A percentile compares a stretch with the other conserved stretches of the same genome.
Conservation (phyloP, 352 stramenopile species). For the Globisporangium nagaii region DNA sequence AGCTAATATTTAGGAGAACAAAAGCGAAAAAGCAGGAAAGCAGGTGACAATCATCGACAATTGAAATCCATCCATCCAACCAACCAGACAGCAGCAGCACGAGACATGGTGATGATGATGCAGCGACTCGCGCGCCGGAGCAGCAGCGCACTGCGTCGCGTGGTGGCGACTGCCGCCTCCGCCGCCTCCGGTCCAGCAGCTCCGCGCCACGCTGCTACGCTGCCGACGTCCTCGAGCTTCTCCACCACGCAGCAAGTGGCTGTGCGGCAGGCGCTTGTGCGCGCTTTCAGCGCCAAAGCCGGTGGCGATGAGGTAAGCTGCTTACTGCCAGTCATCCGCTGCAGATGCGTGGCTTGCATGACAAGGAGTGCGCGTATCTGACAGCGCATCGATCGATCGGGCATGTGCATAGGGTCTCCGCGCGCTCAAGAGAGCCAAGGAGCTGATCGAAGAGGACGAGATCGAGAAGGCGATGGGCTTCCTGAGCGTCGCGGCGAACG, state of each 20-base stretch:
- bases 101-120: not conserved
- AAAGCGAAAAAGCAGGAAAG: too few species aligned
- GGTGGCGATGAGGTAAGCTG: not conserved
- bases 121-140: conserved; percentile 5
- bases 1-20: too few species aligned
- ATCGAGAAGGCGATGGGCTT: conserved; percentile 52
- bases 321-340: not conserved
- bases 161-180: not conserved
- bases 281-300: conserved; percentile 16
- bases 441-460: conserved; percentile 51
- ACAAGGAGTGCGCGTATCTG: too few species aligned
- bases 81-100: not conserved
- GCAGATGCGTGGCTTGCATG: too few species aligned
- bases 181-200: not conserved
- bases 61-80: not conserved
- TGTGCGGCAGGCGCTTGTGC: conserved; percentile 4
- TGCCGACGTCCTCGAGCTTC: not conserved
- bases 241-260: not conserved
- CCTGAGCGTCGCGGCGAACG: conserved; percentile 50
- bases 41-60: not conserved
- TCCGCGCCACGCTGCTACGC: not conserved
- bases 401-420: conserved; percentile 26
- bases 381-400: too few species aligned
- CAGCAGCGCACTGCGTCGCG: not conserved
- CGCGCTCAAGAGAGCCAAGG: conserved; percentile 55